Conservation (phyloP, 129 eudicot genomes). For the Heracleum sosnowskyi region DNA sequence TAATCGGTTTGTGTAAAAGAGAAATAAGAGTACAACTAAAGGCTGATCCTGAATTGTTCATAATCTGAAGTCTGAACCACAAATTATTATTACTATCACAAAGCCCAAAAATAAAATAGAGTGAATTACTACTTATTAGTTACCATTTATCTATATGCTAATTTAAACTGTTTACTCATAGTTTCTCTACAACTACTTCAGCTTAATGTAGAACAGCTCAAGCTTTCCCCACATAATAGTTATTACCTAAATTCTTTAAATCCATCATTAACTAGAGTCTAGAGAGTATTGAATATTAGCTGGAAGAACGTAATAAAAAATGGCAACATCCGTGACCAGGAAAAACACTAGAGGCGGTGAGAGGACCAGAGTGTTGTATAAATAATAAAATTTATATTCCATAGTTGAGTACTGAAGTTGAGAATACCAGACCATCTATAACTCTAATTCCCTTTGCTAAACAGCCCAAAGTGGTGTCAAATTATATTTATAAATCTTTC, state of each 20-base stretch:
- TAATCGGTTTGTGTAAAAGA: background rate
- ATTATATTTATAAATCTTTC: background rate
- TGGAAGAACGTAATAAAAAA: background rate
- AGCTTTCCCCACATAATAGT: background rate
- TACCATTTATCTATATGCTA: background rate
- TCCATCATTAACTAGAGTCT: background rate
- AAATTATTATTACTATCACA: background rate
- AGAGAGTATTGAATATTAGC: background rate
- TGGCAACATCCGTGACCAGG: background rate
- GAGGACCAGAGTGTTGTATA: background rate
- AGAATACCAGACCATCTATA: background rate
- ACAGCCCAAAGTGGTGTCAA: background rate
- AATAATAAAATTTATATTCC: background rate
- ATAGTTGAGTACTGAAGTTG: background rate
- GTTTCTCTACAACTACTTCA: background rate
- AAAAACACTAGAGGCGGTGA: background rate
- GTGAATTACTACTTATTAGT: background rate
- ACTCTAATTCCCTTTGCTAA: background rate
- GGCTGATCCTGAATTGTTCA: background rate
- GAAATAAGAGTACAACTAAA: background rate
- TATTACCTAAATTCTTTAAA: background rate
- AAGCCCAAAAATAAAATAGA: background rate
- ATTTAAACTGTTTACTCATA: background rate
- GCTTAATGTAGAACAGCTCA: background rate
- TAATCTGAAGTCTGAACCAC: background rate